A percentile compares a stretch with the other conserved stretches of the same genome.
Conservation (phyloP, 257 asterid species). For the Cynanchum wilfordii region DNA sequence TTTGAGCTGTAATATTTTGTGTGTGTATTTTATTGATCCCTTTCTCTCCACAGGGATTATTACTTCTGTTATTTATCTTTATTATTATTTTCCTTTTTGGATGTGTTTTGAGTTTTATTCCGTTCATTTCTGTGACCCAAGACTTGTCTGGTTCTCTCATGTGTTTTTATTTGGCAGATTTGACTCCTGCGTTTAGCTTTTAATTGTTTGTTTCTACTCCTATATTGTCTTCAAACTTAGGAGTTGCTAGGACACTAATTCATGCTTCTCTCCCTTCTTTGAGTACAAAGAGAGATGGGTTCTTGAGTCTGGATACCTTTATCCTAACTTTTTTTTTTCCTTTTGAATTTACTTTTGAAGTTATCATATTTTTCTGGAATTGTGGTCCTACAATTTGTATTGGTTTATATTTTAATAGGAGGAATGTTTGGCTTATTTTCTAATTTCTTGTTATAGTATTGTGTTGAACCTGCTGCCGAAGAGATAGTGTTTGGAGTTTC, state of each 20-base stretch:
- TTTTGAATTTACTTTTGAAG: conserved; percentile 13
- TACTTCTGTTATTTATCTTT: neutral
- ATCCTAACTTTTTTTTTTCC: neutral
- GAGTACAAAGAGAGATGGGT: neutral
- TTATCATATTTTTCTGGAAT: conserved; percentile 10
- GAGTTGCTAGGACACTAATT: conserved; percentile 9
- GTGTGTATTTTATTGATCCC: conserved; percentile 5
- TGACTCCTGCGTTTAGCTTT: conserved; percentile 18
- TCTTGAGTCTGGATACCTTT: neutral
- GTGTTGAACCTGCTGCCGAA: conserved; percentile 15
- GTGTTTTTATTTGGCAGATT: conserved; percentile 19
- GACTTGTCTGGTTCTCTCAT: conserved; percentile 10
- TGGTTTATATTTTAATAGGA: neutral
- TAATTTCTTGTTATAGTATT: conserved; percentile 8
- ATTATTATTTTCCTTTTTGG: neutral
- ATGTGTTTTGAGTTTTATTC: conserved; percentile 14
- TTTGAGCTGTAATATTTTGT: conserved; percentile 13
- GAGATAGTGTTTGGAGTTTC: conserved; percentile 6
- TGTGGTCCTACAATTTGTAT: conserved; percentile 3
- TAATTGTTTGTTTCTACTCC: conserved; percentile 3
- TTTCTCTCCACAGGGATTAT: neutral
- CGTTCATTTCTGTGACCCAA: conserved; percentile 15
- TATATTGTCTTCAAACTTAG: neutral
- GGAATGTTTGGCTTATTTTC: neutral
- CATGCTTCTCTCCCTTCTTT: conserved; percentile 8